Base-by-base conservation (phyloP, 1,284 basidiomycete species). In the Moesziomyces sp. region DNA sequence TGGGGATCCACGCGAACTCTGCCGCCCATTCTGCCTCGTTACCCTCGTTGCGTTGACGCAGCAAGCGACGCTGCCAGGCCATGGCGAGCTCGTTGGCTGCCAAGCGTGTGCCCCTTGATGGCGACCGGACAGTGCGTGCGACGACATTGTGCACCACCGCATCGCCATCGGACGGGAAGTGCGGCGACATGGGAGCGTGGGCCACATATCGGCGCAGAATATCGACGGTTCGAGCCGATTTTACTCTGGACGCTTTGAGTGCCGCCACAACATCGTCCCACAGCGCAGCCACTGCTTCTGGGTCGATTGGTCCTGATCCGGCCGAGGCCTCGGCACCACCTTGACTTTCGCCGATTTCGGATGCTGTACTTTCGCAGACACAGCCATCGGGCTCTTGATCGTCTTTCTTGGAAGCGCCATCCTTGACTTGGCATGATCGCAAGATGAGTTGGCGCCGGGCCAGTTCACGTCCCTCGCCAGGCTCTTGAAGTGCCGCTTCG, bases 41-140 rank as follows among this genome's bases (percentile, higher is more conserved):
- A 46, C 60, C 63, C 5, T 52, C 8, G n/a, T 62, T 45, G 44
- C 60, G 56, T 21, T 69, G 66, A 23, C 44, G 52, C 21, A 69
- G 45, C 33, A 69, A 49, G 14, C 66, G 59, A 4, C 21, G 59
- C 43, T 69, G 66, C 21, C 58, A 63, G 3, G 52, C 52, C n/a
- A 69, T 30, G 10, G 56, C 66, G 14, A 69, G 66, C 53, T 69
- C 60, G 48, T 69, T 69, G 42, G 56, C 60, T 18, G 66, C 66
- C 23, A 69, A 47, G 11, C 66, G 53, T 5, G 52, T 42, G 23
- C 56, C 52, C 30, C 60, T 56, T 19, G 53, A 46, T 51, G 49
- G 52, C 0, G 66, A 55, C 2, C 66, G 55, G 28, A 69, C 18
- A 4, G 66, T 52, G 33, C 46, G 60, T 8, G 49, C 24, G 6